These are phyloP conservation scores for Halenospora varia DNA, from an alignment of 495 filamentous ascomycete species.

Conservation along the genomic window DNA sequence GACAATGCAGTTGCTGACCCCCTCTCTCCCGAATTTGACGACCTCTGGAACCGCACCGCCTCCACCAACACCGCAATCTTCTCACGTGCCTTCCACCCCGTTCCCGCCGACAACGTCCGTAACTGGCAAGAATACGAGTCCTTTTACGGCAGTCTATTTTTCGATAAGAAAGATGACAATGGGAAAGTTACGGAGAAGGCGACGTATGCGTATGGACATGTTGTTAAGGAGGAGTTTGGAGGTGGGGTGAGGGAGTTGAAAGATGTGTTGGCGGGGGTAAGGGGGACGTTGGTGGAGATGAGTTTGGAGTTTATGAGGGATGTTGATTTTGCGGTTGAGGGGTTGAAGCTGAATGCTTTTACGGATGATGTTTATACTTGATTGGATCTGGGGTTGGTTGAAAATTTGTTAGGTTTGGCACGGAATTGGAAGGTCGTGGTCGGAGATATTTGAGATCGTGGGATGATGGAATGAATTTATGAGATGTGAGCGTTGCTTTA, in stretches of 20 bases:
- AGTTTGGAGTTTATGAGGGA: constrained; percentile 83
- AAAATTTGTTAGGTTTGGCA: background rate
- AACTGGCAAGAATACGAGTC: constrained; percentile 85
- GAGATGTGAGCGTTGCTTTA: no score
- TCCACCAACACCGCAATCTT: constrained; percentile 81
- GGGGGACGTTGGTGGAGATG: constrained; percentile 88
- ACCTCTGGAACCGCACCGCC: constrained; percentile 70
- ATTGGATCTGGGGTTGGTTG: background rate
- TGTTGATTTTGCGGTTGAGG: constrained; percentile 81
- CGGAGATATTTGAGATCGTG: background rate
- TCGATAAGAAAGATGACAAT: constrained; percentile 39
- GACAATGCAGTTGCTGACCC: constrained; percentile 76
- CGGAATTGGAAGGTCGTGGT: background rate
- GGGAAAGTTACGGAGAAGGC: constrained; percentile 32
- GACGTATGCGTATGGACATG: constrained; percentile 67
- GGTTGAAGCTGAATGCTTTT: constrained; percentile 71
- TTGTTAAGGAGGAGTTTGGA: constrained; percentile 76
- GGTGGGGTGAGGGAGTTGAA: constrained; percentile 67
- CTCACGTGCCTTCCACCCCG: constrained; percentile 78
- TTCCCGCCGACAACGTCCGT: constrained; percentile 75
- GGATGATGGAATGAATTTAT: no score
- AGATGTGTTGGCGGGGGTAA: constrained; percentile 68
- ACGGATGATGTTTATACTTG: constrained; percentile 84
- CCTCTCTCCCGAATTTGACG: constrained; percentile 59
- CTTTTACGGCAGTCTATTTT: constrained; percentile 69